Evolutionary conservation across 208 protist species (phyloP).

Genomic region (Porcisia deanei): DNA sequence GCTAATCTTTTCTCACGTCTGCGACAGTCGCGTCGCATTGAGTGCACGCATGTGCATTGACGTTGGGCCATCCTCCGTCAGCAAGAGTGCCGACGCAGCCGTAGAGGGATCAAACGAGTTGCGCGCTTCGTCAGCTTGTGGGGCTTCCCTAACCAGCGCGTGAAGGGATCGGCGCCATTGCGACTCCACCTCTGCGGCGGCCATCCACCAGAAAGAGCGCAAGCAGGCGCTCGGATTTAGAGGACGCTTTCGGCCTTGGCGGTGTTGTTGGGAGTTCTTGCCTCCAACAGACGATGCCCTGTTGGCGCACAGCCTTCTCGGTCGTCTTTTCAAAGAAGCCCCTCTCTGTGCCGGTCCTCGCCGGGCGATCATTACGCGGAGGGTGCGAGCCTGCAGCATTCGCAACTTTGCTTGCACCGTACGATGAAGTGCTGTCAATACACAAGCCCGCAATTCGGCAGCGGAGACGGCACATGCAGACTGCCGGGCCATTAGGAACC

Average conservation of each 20-base stretch:
- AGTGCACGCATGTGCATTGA: conserved; percentile 21
- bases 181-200: conserved; percentile 16
- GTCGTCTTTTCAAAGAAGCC: neutral
- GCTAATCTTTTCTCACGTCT: neutral
- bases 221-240: neutral
- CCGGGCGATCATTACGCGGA: neutral
- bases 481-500: conserved; percentile 21
- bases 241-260: neutral
- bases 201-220: conserved; percentile 33
- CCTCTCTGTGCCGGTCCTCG: neutral
- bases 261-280: neutral
- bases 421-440: conserved; percentile 45
- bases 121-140: neutral
- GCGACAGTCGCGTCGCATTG: conserved; percentile 7
- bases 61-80: conserved; percentile 6
- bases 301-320: neutral
- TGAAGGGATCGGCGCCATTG: conserved; percentile 24
- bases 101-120: neutral
- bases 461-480: conserved; percentile 49
- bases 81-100: neutral
- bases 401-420: conserved; percentile 46
- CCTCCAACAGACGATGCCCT: neutral
- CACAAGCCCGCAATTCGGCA: conserved; percentile 47
- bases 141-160: neutral
- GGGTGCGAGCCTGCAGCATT: conserved; percentile 3